Base-by-base conservation (phyloP, 176 grass and related monocot species). In the Oryza rufipogon region DNA sequence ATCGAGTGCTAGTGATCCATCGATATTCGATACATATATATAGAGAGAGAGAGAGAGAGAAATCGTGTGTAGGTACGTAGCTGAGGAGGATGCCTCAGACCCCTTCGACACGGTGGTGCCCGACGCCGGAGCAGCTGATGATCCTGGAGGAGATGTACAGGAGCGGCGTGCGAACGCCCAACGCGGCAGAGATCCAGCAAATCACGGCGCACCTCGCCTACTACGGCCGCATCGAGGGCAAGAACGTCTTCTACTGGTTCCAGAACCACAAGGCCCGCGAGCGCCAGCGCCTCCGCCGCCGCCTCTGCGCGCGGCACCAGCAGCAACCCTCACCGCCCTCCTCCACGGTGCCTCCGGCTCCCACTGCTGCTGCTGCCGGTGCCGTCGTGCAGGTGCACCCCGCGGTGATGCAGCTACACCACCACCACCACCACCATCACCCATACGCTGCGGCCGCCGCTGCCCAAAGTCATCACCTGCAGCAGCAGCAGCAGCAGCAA, bases 221-320 rank as follows among this genome's bases (percentile, higher is more conserved):
- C 81, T 94, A 97, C 13, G 95, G 95, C 73, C 93, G 86, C 80
- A 97, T 97, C 33, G 95, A 97, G 88, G 94, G 92, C 30, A 97
- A 97, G 63, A 97, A 97, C 70, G 94, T 97, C 46, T 97, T 97
- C 83, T 97, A 97, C 83, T 97, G 94, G 92, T 97, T 97, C 65
- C 94, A 97, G 76, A 97, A 97, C 83, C 94, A 97, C 87, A 97
- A 97, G 86, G 94, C 94, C 26, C 88, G 94, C 46, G 92, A 94
- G 46, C 85, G 92, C 1, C 92, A 94, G 90, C 88, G 92, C 2
- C 89, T 97, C 70, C 92, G 91, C 19, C 89, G 94, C 7, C 84
- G 91, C 25, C 83, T 94, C 75, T 88, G 93, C 74, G 76, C 87
- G 22, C 85, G 90, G 0, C 94, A 97, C 78, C 92, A 92, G 58